Conservation (phyloP, 2,329 filamentous ascomycete genomes). For the Nemania sp. region DNA sequence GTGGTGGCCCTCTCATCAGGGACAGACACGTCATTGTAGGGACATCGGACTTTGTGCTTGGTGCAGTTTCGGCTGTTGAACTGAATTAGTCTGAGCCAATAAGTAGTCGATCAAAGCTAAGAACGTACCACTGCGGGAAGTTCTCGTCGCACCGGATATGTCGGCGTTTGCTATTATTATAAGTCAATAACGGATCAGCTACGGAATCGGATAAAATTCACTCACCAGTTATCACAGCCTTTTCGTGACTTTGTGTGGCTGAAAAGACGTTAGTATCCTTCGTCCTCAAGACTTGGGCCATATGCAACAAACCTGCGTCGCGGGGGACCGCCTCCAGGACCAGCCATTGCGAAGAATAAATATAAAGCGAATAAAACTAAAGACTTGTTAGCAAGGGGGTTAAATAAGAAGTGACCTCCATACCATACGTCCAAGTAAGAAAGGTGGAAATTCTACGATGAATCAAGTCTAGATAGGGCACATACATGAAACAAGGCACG, state of each 20-base stretch:
- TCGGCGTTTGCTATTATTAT: conserved; percentile 76
- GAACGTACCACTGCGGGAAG: conserved; percentile 91
- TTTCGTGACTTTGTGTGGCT: conserved; percentile 99
- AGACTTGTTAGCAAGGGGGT: conserved; percentile 42
- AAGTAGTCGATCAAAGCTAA: conserved; percentile 35
- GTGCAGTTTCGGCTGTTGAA: conserved; percentile 90
- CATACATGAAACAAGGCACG: conserved; percentile 50
- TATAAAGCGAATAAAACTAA: conserved; percentile 52
- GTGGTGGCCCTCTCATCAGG: conserved; percentile 72
- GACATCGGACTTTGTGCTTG: conserved; percentile 98
- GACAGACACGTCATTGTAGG: conserved; percentile 89
- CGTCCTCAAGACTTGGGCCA: conserved; percentile 10
- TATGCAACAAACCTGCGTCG: conserved; percentile 67
- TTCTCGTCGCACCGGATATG: conserved; percentile 98
- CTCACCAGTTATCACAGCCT: conserved; percentile 91
- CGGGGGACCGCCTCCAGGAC: conserved; percentile 93
- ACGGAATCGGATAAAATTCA: conserved; percentile 28
- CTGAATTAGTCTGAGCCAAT: conserved; percentile 27
- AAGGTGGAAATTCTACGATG: background rate
- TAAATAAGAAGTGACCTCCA: background rate
- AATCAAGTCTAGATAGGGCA: conserved; percentile 13
- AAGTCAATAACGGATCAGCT: conserved; percentile 35
- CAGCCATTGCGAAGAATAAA: conserved; percentile 76
- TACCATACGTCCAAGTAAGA: background rate
- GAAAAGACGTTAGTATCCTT: conserved; percentile 46